Percentiles rank a stretch among this genome's conserved stretches.
Evolutionary conservation across 345 rosid genomes (phyloP).

Genomic region (Theobroma cacao): DNA sequence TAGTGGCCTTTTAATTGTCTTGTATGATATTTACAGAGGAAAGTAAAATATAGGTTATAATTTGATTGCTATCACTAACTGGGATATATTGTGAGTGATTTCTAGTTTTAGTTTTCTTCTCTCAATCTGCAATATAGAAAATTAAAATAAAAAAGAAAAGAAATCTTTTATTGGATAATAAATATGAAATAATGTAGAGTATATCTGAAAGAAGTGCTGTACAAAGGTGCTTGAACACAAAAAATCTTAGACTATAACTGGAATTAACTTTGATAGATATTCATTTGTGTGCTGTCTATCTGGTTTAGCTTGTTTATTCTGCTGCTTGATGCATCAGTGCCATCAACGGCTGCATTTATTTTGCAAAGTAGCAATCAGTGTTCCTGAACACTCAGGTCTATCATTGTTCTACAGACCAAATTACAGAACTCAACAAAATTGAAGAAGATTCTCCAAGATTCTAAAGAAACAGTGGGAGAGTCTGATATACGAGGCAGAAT

Average conservation of each 20-base stretch:
- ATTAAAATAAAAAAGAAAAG: background rate
- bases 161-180: too few species aligned
- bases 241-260: background rate
- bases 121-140: too few species aligned
- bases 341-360: too few species aligned
- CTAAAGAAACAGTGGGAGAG: conserved; percentile 80
- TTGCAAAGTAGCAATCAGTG: too few species aligned
- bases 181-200: background rate
- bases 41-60: background rate
- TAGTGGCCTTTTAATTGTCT: background rate
- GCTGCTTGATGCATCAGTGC: too few species aligned
- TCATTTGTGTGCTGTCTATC: background rate
- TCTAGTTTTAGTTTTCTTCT: background rate
- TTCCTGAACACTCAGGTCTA: too few species aligned
- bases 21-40: too few species aligned
- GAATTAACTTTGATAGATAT: background rate
- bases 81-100: background rate
- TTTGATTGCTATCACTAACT: background rate
- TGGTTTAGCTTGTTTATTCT: background rate
- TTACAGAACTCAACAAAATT: conserved; percentile 71
- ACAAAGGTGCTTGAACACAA: too few species aligned
- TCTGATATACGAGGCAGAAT: conserved; percentile 72
- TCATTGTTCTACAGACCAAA: too few species aligned
- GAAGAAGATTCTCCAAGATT: conserved; percentile 92
- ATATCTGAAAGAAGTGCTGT: background rate